These are phyloP conservation scores for Prunus padus DNA, from an alignment of 306 rosid genomes.

Conservation along the genomic window DNA sequence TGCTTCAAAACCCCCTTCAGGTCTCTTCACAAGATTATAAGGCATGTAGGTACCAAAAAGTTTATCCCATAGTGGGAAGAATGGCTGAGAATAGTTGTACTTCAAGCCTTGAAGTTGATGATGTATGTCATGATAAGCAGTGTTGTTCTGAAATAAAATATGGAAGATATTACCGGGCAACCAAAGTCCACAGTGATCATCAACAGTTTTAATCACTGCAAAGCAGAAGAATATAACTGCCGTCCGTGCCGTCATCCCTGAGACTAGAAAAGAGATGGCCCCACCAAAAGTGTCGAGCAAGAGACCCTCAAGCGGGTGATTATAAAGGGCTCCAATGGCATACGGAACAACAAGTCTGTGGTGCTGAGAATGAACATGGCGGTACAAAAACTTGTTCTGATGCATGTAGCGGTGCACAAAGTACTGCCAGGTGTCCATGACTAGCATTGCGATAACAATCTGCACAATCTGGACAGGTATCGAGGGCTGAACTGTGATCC, in stretches of 20 bases:
- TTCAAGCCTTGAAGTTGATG: constrained; percentile 87
- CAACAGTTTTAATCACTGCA: constrained; percentile 75
- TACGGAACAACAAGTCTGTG: constrained; percentile 79
- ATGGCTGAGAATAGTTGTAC: constrained; percentile 86
- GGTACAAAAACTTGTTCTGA: constrained; percentile 81
- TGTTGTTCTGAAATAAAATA: constrained; percentile 69
- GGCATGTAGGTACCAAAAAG: constrained; percentile 85
- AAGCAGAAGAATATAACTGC: constrained; percentile 80
- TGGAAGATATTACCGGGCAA: constrained; percentile 81
- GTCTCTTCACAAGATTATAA: constrained; percentile 57
- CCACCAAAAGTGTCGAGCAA: constrained; percentile 86
- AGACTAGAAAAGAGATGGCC: constrained; percentile 69
- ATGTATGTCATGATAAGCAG: constrained; percentile 92
- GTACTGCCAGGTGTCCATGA: constrained; percentile 93
- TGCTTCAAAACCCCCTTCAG: constrained; percentile 77
- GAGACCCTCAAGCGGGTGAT: constrained; percentile 87
- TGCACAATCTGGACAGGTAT: constrained; percentile 49
- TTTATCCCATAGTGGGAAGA: constrained; percentile 85
- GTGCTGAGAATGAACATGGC: constrained; percentile 84
- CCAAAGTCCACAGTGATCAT: constrained; percentile 91
- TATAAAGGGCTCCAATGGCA: constrained; percentile 88
- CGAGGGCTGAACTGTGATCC: constrained; percentile 53
- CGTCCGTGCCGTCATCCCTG: constrained; percentile 83
- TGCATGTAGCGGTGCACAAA: constrained; percentile 90
- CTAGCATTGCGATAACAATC: constrained; percentile 71